Evolutionary conservation across 1,139 yeast genomes (phyloP), one percentile per base, ranked within the genome.

Genomic region (Geotrichum aggregatum): DNA sequence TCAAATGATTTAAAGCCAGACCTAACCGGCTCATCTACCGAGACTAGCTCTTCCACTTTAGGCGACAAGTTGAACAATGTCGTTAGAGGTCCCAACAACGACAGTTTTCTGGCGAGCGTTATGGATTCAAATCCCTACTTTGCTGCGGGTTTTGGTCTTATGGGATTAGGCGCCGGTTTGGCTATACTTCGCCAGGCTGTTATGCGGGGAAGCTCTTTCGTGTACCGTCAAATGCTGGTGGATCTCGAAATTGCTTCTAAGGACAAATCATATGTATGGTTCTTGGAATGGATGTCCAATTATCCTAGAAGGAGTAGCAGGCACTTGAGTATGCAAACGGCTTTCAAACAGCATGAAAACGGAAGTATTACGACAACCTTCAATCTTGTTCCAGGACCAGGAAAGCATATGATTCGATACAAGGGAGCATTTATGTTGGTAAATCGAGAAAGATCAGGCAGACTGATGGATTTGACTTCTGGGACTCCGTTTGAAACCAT

Each of bases 401-500:
- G 98, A 1, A 87, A 85, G 63, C 98, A 92, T 68, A 75, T 92
- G 70, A 80, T 92, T 56, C 75, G 80, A 57, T 92, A 92, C 68
- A 79, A 84, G 59, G 94, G 94, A 1, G 96, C 97, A 0, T 89
- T 81, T 69, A 87, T 92, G 81, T 75, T 86, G 58, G 91, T 92
- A 13, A 86, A 84, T 59, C 77, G 98, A 58, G 98, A 92, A 66
- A 76, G 98, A 61, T 85, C 95, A 1, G 95, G 95, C 13, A 80
- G 91, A 59, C 75, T 92, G 65, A 79, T 92, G 67, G 97, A 94
- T 64, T 79, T 88, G 80, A 84, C 92, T 11, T 83, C 82, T 56
- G 98, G 98, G 1, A 79, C 95, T 0, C 98, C 98, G 1, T 89
- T 88, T 73, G 98, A 92, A 69, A 92, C 98, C 0, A 94, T 92